These are phyloP conservation scores for Phytophthora hibernalis DNA, from an alignment of 352 stramenopile species.

Conservation along the genomic window DNA sequence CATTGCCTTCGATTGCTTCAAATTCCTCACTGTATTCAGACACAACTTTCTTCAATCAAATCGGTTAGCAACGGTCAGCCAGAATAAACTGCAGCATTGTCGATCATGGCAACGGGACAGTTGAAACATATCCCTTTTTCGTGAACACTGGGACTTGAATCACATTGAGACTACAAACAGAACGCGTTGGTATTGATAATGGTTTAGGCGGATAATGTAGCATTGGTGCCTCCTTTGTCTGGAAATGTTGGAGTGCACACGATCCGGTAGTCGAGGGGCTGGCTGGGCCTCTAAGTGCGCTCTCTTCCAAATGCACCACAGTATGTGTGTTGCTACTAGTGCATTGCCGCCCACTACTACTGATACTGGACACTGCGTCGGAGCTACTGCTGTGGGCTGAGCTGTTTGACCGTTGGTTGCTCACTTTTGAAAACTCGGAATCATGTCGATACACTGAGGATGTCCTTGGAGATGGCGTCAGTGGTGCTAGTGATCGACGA, in stretches of 20 bases:
- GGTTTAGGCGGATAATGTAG: constrained; percentile 40
- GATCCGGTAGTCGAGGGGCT: constrained; percentile 61
- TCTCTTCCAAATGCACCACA: constrained; percentile 39
- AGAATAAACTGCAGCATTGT: too few relatives aligned
- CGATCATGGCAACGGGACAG: too few relatives aligned
- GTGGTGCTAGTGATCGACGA: constrained; percentile 41
- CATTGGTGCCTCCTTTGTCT: constrained; percentile 42
- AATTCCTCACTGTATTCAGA: constrained; percentile 4
- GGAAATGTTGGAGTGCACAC: constrained; percentile 71
- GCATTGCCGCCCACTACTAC: constrained; percentile 3
- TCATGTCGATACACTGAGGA: constrained; percentile 38
- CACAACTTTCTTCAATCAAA: too few relatives aligned
- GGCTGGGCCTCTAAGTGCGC: constrained; percentile 21
- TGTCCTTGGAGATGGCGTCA: constrained; percentile 35
- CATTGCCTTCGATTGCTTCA: constrained; percentile 1
- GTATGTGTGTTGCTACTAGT: constrained; percentile 14
- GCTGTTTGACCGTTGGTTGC: constrained; percentile 21
- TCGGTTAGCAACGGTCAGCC: constrained; percentile 20
- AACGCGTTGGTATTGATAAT: constrained; percentile 35
- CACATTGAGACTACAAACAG: constrained; percentile 16
- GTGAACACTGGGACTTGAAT: neutral
- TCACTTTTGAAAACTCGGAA: constrained; percentile 38
- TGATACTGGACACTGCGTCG: constrained; percentile 7
- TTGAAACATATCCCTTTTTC: too few relatives aligned
- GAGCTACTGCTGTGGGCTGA: constrained; percentile 16